Conservation (phyloP, 345 rosid species). For the Ceriops zippeliana region DNA sequence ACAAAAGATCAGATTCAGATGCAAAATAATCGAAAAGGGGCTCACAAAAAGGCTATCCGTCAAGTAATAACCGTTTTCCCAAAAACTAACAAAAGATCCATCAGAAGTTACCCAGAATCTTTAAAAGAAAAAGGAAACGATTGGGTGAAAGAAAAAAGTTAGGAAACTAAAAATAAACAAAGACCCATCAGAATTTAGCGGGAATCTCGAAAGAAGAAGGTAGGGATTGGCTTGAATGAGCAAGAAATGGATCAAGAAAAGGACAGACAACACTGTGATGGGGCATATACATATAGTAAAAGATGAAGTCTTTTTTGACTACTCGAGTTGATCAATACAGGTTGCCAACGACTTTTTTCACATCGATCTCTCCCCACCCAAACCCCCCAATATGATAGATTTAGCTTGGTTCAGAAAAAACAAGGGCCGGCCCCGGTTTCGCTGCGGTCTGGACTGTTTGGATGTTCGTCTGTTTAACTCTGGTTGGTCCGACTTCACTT, state of each 20-base stretch:
- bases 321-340: no score
- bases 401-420: no score
- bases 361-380: no score
- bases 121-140: not conserved
- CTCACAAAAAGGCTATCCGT: not conserved
- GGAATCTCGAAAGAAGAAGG: not conserved
- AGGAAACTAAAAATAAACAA: not conserved
- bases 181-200: not conserved
- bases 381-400: no score
- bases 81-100: slow-evolving; percentile 12
- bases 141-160: no score
- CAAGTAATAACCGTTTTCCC: not conserved
- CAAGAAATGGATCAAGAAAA: not conserved
- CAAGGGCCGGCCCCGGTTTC: no score
- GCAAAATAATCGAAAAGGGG: not conserved
- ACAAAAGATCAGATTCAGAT: not conserved
- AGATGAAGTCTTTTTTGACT: not conserved
- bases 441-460: no score
- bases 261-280: not conserved
- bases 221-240: not conserved
- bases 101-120: not conserved
- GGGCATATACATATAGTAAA: not conserved
- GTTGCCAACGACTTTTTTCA: no score
- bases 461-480: no score
- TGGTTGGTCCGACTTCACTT: no score